Conservation (phyloP, 73 alveolate genomes). For the Strombidium stylifer region DNA sequence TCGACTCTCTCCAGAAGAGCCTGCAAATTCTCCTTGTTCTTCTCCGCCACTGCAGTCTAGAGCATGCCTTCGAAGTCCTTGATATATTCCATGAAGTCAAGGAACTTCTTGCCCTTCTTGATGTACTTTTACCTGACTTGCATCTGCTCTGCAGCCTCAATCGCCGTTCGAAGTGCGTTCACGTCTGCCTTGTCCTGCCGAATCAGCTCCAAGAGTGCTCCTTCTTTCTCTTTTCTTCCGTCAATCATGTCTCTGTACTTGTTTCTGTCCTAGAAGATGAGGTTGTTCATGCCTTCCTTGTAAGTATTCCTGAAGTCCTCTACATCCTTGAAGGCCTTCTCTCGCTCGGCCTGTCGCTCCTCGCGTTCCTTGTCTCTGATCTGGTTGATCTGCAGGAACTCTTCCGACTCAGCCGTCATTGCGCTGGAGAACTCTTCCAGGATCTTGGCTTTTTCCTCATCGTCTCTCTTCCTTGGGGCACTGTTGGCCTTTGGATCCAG, state of each 20-base stretch:
- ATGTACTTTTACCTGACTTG: slow-evolving; percentile 36
- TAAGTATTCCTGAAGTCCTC: slow-evolving; percentile 30
- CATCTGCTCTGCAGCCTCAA: slow-evolving; percentile 56
- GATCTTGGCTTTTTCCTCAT: slow-evolving; percentile 25
- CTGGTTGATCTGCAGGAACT: slow-evolving; percentile 12
- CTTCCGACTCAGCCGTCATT: slow-evolving; percentile 1
- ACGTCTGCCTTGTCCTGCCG: slow-evolving; percentile 51
- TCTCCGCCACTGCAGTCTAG: slow-evolving; percentile 45
- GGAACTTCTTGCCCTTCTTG: slow-evolving; percentile 43
- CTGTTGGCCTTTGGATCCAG: slow-evolving; percentile 32
- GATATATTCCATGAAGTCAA: slow-evolving; percentile 41
- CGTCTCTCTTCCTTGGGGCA: slow-evolving; percentile 44
- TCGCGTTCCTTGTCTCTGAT: slow-evolving; percentile 29
- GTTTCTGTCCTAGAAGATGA: slow-evolving; percentile 47
- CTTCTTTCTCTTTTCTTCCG: slow-evolving; percentile 54
- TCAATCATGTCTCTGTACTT: slow-evolving; percentile 56
- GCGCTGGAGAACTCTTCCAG: slow-evolving; percentile 29
- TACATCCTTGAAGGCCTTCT: slow-evolving; percentile 19
- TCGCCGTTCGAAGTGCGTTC: slow-evolving; percentile 41
- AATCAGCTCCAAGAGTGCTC: slow-evolving; percentile 30
- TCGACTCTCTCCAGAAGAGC: slow-evolving; percentile 57
- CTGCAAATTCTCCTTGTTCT: slow-evolving; percentile 37
- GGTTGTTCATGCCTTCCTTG: slow-evolving; percentile 12
- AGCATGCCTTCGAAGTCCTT: slow-evolving; percentile 58
- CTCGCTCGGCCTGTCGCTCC: slow-evolving; percentile 33